phyloP scores from a whole-genome alignment of 345 rosid genomes.

The Eucalyptus erythrocorys region DNA sequence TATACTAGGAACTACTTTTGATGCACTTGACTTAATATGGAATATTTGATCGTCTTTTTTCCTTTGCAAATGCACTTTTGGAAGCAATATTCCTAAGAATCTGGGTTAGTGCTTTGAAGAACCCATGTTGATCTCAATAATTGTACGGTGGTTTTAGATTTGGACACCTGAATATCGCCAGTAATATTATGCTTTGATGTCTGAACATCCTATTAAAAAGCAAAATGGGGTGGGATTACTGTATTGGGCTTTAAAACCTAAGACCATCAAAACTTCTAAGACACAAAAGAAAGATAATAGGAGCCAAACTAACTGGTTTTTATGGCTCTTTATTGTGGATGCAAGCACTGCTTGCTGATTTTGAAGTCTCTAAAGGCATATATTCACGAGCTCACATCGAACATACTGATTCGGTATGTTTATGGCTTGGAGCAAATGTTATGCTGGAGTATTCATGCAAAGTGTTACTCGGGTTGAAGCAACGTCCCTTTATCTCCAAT shows the following conservation, averaged over 20 bases:
- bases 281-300: not conserved
- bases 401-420: conserved; percentile 68
- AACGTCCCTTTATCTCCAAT: not conserved
- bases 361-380: conserved; percentile 96
- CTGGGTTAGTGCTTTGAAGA: too few species aligned
- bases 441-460: conserved; percentile 90
- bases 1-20: too few species aligned
- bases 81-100: too few species aligned
- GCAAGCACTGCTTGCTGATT: conserved; percentile 73
- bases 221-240: too few species aligned
- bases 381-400: conserved; percentile 26
- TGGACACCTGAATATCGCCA: too few species aligned
- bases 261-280: not conserved
- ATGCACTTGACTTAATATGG: too few species aligned
- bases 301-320: not conserved
- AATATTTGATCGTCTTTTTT: too few species aligned
- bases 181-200: too few species aligned
- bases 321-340: not conserved
- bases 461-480: conserved; percentile 29
- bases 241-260: not conserved
- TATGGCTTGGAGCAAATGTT: conserved; percentile 97
- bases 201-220: too few species aligned
- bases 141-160: too few species aligned
- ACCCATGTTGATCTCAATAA: too few species aligned
- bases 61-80: too few species aligned